Evolutionary conservation across 352 stramenopile species (phyloP).

Genomic region (Phytophthora brassicae): DNA sequence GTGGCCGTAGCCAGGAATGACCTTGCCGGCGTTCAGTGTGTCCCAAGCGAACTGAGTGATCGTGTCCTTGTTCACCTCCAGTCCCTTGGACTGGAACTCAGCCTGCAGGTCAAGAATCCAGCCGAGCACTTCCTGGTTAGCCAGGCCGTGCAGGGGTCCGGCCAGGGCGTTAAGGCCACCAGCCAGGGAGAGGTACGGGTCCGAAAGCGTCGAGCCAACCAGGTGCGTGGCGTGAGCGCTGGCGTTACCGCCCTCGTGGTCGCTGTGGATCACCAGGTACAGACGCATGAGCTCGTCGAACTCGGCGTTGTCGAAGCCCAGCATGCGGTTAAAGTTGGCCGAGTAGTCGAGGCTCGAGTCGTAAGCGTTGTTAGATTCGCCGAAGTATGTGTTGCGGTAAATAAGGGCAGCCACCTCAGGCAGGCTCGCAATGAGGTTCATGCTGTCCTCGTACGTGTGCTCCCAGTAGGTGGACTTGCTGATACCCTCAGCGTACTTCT

Average conservation of each 20-base stretch:
- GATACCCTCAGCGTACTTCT: slow-evolving; percentile 96
- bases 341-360: slow-evolving; percentile 98
- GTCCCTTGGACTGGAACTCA: slow-evolving; percentile 96
- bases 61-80: slow-evolving; percentile 97
- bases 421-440: slow-evolving; percentile 97
- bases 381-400: slow-evolving; percentile 99
- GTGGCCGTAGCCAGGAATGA: slow-evolving; percentile 98
- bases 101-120: slow-evolving; percentile 95
- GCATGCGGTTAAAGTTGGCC: slow-evolving; percentile 98
- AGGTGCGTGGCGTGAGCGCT: slow-evolving; percentile 98
- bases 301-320: slow-evolving; percentile 95
- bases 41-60: slow-evolving; percentile 99
- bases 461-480: slow-evolving; percentile 99
- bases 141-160: slow-evolving; percentile 97
- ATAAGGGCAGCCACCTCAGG: slow-evolving; percentile 98
- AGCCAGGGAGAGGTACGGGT: slow-evolving; percentile 97
- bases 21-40: slow-evolving; percentile 98
- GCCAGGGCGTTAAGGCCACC: slow-evolving; percentile 97
- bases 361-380: slow-evolving; percentile 91
- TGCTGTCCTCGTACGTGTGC: slow-evolving; percentile 97
- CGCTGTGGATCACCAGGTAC: slow-evolving; percentile 99
- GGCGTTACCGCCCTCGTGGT: slow-evolving; percentile 99
- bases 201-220: slow-evolving; percentile 96
- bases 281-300: slow-evolving; percentile 99
- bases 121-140: slow-evolving; percentile 98